Percentiles rank a stretch among this genome's conserved stretches.
phyloP scores from a whole-genome alignment of 2,329 filamentous ascomycete species.

The Ampelomyces quisqualis region DNA sequence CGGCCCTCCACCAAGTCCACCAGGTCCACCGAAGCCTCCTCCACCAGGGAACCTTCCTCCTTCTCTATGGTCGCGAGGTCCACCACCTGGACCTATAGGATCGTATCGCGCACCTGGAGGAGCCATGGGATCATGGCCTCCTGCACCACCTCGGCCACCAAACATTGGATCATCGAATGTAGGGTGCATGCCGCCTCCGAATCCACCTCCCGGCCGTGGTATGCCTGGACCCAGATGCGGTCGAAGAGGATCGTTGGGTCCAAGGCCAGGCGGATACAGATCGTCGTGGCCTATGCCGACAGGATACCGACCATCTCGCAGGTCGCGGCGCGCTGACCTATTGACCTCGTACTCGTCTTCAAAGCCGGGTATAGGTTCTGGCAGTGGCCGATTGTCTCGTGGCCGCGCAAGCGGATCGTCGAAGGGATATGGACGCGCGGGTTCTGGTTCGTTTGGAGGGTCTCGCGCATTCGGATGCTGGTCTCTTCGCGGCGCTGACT shows the following conservation, averaged over 20 bases:
- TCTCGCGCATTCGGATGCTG: slow-evolving; percentile 47
- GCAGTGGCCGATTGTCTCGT: slow-evolving; percentile 60
- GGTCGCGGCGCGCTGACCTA: slow-evolving; percentile 60
- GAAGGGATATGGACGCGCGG: slow-evolving; percentile 68
- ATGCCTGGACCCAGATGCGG: slow-evolving; percentile 63
- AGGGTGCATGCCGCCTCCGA: slow-evolving; percentile 86
- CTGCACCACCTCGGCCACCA: slow-evolving; percentile 55
- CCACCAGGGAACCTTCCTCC: slow-evolving; percentile 43
- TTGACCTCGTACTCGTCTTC: slow-evolving; percentile 90
- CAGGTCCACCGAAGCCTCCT: slow-evolving; percentile 47
- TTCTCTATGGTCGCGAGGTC: slow-evolving; percentile 43
- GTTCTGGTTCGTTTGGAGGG: slow-evolving; percentile 55
- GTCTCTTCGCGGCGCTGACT: slow-evolving; percentile 37
- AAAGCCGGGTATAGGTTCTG: slow-evolving; percentile 84
- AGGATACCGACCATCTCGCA: slow-evolving; percentile 54
- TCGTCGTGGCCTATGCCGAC: slow-evolving; percentile 81
- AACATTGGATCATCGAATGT: slow-evolving; percentile 92
- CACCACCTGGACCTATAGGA: slow-evolving; percentile 63
- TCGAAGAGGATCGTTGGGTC: slow-evolving; percentile 78
- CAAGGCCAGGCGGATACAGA: slow-evolving; percentile 81
- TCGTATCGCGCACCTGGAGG: slow-evolving; percentile 93
- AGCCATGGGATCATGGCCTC: slow-evolving; percentile 66
- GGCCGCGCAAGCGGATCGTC: slow-evolving; percentile 65
- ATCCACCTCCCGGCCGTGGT: slow-evolving; percentile 59
- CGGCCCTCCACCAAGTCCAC: slow-evolving; percentile 50